Percentiles rank a stretch among this genome's conserved stretches.
phyloP scores from a whole-genome alignment of 345 rosid species.

The Pistacia vera region DNA sequence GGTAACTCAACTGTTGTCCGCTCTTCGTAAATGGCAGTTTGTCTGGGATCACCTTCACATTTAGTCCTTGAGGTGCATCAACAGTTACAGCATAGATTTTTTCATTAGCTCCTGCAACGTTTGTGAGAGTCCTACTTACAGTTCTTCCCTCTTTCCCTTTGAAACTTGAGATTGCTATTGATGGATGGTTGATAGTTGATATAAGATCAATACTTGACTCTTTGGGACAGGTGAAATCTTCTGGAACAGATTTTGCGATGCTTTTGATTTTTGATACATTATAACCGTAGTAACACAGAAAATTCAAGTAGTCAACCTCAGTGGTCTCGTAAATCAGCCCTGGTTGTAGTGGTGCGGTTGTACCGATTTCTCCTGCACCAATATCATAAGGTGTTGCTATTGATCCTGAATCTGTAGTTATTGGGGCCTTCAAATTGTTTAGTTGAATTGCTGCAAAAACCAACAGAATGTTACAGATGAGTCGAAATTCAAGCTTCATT shows the following conservation, averaged over 20 bases:
- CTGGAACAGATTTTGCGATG: conserved; percentile 43
- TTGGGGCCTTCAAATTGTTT: conserved; percentile 51
- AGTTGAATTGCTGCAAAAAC: conserved; percentile 52
- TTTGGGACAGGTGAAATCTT: conserved; percentile 51
- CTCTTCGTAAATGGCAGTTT: conserved; percentile 44
- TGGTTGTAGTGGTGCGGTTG: conserved; percentile 52
- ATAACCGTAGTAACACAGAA: conserved; percentile 67
- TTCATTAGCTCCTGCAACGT: conserved; percentile 54
- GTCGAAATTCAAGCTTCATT: neutral
- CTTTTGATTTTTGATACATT: conserved; percentile 40
- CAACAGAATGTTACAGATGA: neutral
- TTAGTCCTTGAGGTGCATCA: conserved; percentile 35
- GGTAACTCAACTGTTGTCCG: conserved; percentile 47
- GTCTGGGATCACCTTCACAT: conserved; percentile 43
- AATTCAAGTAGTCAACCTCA: conserved; percentile 66
- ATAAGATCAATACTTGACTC: conserved; percentile 48
- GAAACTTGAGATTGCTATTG: conserved; percentile 58
- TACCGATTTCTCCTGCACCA: conserved; percentile 72
- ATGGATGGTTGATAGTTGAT: conserved; percentile 74
- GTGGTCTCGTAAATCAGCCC: conserved; percentile 72
- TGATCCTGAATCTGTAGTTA: conserved; percentile 59
- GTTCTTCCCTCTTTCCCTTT: conserved; percentile 36
- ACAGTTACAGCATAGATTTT: conserved; percentile 35
- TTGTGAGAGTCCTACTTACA: conserved; percentile 59
- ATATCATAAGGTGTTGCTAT: conserved; percentile 63